Conservation (phyloP, 1,284 basidiomycete species). For the Tremellales sp. region DNA sequence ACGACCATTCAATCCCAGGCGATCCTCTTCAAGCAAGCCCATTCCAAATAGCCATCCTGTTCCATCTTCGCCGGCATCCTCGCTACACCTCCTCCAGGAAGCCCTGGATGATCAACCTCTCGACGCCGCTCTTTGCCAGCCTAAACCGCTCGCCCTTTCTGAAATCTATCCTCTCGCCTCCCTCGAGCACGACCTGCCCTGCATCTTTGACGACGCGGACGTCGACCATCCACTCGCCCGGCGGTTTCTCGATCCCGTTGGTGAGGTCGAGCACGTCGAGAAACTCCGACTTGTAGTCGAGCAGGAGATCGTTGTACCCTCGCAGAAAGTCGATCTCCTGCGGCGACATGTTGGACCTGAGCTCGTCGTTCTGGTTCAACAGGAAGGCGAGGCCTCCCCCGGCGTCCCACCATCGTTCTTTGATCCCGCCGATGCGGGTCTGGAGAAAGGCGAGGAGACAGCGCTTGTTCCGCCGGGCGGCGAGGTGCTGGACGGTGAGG, state of each 20-base stretch:
- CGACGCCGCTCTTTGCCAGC: conserved; percentile 78
- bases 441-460: conserved; percentile 88
- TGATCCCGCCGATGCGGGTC: conserved; percentile 74
- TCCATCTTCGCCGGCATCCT: no score
- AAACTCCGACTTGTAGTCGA: conserved; percentile 80
- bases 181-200: conserved; percentile 82
- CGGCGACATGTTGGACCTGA: conserved; percentile 74
- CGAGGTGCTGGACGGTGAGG: conserved; percentile 79
- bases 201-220: conserved; percentile 64
- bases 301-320: conserved; percentile 72
- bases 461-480: conserved; percentile 85
- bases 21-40: no score
- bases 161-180: conserved; percentile 76
- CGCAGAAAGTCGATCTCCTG: conserved; percentile 88
- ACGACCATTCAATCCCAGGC: no score
- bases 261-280: conserved; percentile 81
- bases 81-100: conserved; percentile 67
- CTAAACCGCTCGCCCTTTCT: conserved; percentile 82
- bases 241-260: conserved; percentile 66
- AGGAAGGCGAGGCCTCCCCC: conserved; percentile 87
- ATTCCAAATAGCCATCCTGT: no score
- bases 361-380: conserved; percentile 59
- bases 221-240: conserved; percentile 49
- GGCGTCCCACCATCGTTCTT: conserved; percentile 82
- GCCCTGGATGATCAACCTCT: conserved; percentile 86